Base-by-base conservation (phyloP, 768 basidiomycete species). In the Pleurotus platypus region DNA sequence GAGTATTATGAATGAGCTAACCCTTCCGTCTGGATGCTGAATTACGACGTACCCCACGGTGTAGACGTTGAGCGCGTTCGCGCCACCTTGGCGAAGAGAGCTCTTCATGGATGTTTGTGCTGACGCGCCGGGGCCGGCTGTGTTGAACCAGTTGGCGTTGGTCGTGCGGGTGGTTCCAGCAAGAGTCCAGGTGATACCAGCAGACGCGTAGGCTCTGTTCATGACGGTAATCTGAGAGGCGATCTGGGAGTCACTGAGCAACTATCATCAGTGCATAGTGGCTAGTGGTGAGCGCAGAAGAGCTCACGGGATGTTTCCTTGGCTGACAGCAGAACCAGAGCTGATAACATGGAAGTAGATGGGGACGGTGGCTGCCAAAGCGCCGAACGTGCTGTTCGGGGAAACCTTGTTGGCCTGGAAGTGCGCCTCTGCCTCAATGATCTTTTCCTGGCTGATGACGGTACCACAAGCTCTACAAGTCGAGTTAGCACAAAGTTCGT, bases 41-140 rank as follows among this genome's bases (percentile, higher is more conserved):
- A 26, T 26, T n/a, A n/a, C 6, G 18, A 64, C 70, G 49, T 61
- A 80, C 72, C 80, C 79, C 26, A 81, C 79, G 38, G 74, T 75
- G 69, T 82, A 83, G 53, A 82, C 70, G 58, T 81, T 83, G 56
- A 84, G 72, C 43, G 69, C 74, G 9, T 63, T 62, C 2, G 63
- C 67, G 27, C 64, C 70, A 46, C 83, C 80, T 49, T 68, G 37
- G 40, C 80, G 73, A 26, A 83, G 73, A 24, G 70, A 51, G 0
- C 40, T 63, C 72, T 83, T 83, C 80, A 84, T 83, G 5, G 66
- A 65, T 6, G 70, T 78, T 64, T 83, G 80, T 26, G 66, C 61
- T 30, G 65, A 60, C 39, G 61, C 62, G 24, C 54, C 59, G 4
- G 75, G 76, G 5, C 70, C 76, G 54, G 67, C 78, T 16, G 69